phyloP scores from a whole-genome alignment of 805 yeast genomes.

The Monosporozyma solicola region DNA sequence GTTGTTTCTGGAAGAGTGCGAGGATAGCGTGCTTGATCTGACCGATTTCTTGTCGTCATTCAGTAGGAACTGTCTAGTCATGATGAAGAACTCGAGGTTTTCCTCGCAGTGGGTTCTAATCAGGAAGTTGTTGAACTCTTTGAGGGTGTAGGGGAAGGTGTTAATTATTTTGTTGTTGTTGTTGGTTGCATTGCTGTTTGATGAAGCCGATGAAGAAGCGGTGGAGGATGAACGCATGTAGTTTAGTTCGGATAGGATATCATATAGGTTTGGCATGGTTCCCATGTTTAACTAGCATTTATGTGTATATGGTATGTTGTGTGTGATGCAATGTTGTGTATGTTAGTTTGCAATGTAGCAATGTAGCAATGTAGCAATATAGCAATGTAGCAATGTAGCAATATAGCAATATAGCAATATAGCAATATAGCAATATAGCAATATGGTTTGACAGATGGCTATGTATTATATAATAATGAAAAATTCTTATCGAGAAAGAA shows the following conservation, averaged over 20 bases:
- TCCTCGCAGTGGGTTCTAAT: conserved; percentile 25
- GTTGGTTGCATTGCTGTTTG: not conserved
- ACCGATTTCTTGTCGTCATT: conserved; percentile 2
- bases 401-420: too few species aligned
- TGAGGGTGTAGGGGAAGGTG: conserved; percentile 9
- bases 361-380: too few species aligned
- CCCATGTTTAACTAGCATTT: conserved; percentile 1
- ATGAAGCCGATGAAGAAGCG: too few species aligned
- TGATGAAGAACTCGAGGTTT: conserved; percentile 23
- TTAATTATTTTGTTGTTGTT: not conserved
- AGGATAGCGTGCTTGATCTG: not conserved
- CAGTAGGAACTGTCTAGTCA: conserved; percentile 7
- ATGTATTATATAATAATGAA: too few species aligned
- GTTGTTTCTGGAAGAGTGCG: not conserved
- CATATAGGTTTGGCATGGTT: conserved; percentile 6
- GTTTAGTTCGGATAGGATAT: conserved; percentile 5
- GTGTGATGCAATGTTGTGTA: not conserved
- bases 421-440: too few species aligned
- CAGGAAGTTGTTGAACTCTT: conserved; percentile 19
- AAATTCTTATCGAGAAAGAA: too few species aligned
- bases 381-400: too few species aligned
- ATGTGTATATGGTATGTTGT: not conserved
- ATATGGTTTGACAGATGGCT: too few species aligned
- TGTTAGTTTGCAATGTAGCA: too few species aligned
- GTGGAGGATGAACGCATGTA: not conserved